Base-by-base conservation (phyloP, 2,329 filamentous ascomycete species). In the Exophiala spinifera region DNA sequence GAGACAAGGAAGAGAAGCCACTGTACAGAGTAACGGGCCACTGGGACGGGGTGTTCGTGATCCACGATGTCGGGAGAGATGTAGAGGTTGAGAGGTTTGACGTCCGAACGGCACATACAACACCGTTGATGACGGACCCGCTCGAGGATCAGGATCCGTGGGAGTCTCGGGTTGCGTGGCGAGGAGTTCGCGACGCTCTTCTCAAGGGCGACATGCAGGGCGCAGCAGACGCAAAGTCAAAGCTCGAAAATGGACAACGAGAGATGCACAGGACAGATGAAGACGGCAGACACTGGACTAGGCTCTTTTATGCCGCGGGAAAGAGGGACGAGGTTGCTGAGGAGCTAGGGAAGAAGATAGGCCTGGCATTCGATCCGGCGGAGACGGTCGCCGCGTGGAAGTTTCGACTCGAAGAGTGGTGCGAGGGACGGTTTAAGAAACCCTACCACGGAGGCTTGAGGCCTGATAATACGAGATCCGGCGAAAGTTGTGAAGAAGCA, bases 181-280 rank as follows among this genome's bases (percentile, higher is more conserved):
- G 81, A 60, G 89, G 88, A 66, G 92, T 97, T 21, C 89, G 89
- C 0, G 81, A 82, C 25, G 90, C 86, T 44, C 94, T 97, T 64
- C 79, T 83, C 53, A 83, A 80, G 62, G 88, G 90, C 54, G 89
- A 96, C 70, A 89, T 96, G 81, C 89, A 96, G 63, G 75, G 81
- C 3, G 89, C 90, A 0, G 84, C 84, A 1, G 67, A 74, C 13
- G 89, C 95, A 69, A 97, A 97, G 78, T 81, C 82, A 53, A 89
- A 89, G 72, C 95, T 97, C 61, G 94, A 97, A 73, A 89, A 90
- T 63, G 84, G 86, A 33, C 92, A 97, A 77, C 84, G 91, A 13
- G 89, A 81, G 70, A 78, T 84, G 74, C 84, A 91, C 60, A 82
- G 82, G 68, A 78, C 83, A 66, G 91, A 96, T 70, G 83, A 83